These are phyloP conservation scores for Marasmius tenuissimus DNA, from an alignment of 1,284 basidiomycete genomes.

Conservation along the genomic window DNA sequence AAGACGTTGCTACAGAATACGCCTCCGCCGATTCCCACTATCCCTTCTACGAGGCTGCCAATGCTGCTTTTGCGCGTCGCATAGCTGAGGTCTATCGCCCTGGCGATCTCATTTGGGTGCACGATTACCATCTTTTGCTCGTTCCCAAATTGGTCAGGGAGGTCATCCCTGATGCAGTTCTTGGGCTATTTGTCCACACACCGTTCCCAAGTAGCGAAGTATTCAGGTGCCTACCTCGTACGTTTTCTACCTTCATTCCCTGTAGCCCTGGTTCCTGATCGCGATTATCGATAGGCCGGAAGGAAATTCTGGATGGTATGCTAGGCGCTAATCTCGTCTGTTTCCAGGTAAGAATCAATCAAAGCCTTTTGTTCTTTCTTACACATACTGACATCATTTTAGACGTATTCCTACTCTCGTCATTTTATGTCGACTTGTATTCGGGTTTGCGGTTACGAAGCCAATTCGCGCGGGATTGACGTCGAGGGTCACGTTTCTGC, in stretches of 20 bases:
- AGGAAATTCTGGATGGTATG: conserved; percentile 97
- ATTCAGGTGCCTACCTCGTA: conserved; percentile 89
- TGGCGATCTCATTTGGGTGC: conserved; percentile 90
- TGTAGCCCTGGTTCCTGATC: conserved; percentile 2
- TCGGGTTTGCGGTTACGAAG: conserved; percentile 95
- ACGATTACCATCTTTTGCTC: conserved; percentile 93
- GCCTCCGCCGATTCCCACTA: conserved; percentile 86
- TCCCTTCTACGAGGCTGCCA: conserved; percentile 83
- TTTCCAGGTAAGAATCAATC: conserved; percentile 65
- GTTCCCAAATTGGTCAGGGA: conserved; percentile 86
- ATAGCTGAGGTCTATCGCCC: conserved; percentile 80
- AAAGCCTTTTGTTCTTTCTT: conserved; percentile 1
- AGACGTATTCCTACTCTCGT: conserved; percentile 95
- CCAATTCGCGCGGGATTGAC: conserved; percentile 83
- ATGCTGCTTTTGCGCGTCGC: conserved; percentile 81
- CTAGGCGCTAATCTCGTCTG: conserved; percentile 95
- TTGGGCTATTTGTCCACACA: conserved; percentile 96
- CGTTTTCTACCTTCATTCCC: conserved; percentile 26
- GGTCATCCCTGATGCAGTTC: conserved; percentile 72
- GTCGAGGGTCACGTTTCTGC: conserved; percentile 85
- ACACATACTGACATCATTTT: background rate
- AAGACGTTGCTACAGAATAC: conserved; percentile 84
- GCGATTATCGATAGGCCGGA: conserved; percentile 52
- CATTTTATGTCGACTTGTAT: conserved; percentile 96
- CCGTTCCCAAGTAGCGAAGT: conserved; percentile 97